Percentiles rank a stretch among this genome's conserved stretches.
phyloP scores from a whole-genome alignment of 2,329 filamentous ascomycete species.

The Ploettnerulaceae sp. region DNA sequence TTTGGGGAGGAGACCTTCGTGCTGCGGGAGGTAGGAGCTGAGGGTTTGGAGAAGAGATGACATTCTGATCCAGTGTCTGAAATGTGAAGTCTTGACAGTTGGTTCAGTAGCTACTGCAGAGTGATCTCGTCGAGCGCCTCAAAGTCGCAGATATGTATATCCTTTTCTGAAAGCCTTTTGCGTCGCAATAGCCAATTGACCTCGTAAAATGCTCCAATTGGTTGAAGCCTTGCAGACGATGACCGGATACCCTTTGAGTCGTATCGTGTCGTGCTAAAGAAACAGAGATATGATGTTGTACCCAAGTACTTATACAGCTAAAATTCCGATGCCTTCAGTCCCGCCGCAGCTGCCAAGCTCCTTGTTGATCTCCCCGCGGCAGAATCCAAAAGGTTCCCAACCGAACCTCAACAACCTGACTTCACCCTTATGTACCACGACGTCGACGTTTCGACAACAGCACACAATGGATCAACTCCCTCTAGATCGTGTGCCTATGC shows the following conservation, averaged over 20 bases:
- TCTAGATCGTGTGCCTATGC: conserved; percentile 15
- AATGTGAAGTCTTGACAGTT: not conserved
- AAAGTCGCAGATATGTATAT: not conserved
- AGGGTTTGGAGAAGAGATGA: conserved; percentile 1
- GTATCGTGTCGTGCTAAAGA: too few species aligned
- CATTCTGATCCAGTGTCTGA: not conserved
- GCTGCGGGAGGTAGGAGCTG: conserved; percentile 29
- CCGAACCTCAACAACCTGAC: not conserved
- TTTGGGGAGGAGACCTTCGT: conserved; percentile 51
- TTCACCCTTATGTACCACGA: not conserved
- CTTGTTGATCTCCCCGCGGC: too few species aligned
- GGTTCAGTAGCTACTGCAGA: not conserved
- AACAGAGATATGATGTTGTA: too few species aligned
- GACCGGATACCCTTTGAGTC: too few species aligned
- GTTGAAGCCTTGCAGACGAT: too few species aligned
- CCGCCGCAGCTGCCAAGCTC: too few species aligned
- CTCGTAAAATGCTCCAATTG: too few species aligned
- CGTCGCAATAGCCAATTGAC: too few species aligned
- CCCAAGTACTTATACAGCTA: too few species aligned
- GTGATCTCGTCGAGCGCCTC: not conserved
- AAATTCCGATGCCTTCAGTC: too few species aligned
- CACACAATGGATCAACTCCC: not conserved
- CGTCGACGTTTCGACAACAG: not conserved
- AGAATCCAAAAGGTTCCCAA: not conserved
- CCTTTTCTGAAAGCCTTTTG: too few species aligned